These are phyloP conservation scores for Phaeotremella skinneri DNA, from an alignment of 768 basidiomycete species.

Conservation along the genomic window DNA sequence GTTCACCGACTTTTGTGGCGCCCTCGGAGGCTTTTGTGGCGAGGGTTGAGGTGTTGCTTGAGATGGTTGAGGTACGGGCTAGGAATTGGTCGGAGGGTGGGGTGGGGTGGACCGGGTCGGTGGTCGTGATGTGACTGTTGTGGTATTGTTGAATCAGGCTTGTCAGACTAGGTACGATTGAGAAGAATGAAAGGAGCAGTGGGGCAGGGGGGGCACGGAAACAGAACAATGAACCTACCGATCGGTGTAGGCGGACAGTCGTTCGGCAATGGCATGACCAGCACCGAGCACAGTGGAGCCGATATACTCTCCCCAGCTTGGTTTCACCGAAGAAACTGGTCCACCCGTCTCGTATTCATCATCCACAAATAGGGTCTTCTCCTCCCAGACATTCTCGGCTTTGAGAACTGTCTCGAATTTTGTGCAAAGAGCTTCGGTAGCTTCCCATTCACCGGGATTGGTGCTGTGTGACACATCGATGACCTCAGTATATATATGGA, in stretches of 20 bases:
- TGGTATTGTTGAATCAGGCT: neutral
- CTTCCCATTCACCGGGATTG: slow-evolving; percentile 43
- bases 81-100: slow-evolving; percentile 23
- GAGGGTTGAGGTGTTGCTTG: slow-evolving; percentile 17
- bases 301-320: slow-evolving; percentile 43
- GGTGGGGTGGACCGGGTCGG: slow-evolving; percentile 31
- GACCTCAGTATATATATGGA: neutral
- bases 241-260: slow-evolving; percentile 33
- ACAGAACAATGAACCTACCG: slow-evolving; percentile 24
- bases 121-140: slow-evolving; percentile 25
- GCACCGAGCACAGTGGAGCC: slow-evolving; percentile 31
- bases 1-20: slow-evolving; percentile 22
- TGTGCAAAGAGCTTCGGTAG: slow-evolving; percentile 33
- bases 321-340: slow-evolving; percentile 7
- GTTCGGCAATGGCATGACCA: slow-evolving; percentile 31
- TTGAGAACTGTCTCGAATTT: slow-evolving; percentile 40
- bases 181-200: neutral
- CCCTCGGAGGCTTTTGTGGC: slow-evolving; percentile 30
- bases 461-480: slow-evolving; percentile 14
- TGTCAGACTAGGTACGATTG: neutral
- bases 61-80: slow-evolving; percentile 10
- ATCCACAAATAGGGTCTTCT: slow-evolving; percentile 37
- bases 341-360: slow-evolving; percentile 44
- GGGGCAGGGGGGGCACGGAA: neutral
- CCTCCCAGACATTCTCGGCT: slow-evolving; percentile 43